Evolutionary conservation across 208 protist species (phyloP).

Genomic region (Chromosphaera perkinsii): DNA sequence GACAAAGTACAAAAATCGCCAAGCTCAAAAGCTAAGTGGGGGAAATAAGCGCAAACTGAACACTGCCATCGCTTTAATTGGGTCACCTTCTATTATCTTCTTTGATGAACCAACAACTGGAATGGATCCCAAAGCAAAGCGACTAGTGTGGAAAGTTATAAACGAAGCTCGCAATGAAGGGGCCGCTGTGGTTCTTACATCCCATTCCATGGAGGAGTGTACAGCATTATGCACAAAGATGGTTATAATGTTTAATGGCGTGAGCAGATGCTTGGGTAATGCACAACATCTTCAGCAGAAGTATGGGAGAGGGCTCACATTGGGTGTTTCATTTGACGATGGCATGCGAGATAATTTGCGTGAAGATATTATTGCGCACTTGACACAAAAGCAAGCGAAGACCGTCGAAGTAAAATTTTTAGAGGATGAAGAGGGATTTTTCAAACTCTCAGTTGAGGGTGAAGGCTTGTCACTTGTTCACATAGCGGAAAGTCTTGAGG

Average conservation of each 20-base stretch:
- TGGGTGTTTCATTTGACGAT: no score
- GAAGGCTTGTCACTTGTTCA: no score
- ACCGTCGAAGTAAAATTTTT: no score
- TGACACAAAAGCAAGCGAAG: no score
- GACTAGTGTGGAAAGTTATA: conserved; percentile 34
- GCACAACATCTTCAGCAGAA: conserved; percentile 32
- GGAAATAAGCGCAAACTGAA: conserved; percentile 53
- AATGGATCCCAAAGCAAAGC: conserved; percentile 37
- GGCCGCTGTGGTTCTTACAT: conserved; percentile 34
- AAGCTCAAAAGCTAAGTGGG: conserved; percentile 26
- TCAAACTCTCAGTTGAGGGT: no score
- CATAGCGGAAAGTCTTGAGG: no score
- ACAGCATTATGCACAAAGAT: conserved; percentile 51
- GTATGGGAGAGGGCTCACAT: no score
- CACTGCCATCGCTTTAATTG: conserved; percentile 40
- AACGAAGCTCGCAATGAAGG: neutral
- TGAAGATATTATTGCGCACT: no score
- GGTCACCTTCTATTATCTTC: conserved; percentile 2
- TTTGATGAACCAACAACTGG: conserved; percentile 44
- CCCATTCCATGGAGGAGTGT: conserved; percentile 53
- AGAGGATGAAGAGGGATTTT: no score
- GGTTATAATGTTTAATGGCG: conserved; percentile 51
- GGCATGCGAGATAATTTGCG: no score
- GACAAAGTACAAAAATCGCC: conserved; percentile 1
- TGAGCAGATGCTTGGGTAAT: conserved; percentile 45